A percentile compares a stretch with the other conserved stretches of the same genome.
phyloP scores from a whole-genome alignment of 495 filamentous ascomycete species.

The Xylaria grammica region DNA sequence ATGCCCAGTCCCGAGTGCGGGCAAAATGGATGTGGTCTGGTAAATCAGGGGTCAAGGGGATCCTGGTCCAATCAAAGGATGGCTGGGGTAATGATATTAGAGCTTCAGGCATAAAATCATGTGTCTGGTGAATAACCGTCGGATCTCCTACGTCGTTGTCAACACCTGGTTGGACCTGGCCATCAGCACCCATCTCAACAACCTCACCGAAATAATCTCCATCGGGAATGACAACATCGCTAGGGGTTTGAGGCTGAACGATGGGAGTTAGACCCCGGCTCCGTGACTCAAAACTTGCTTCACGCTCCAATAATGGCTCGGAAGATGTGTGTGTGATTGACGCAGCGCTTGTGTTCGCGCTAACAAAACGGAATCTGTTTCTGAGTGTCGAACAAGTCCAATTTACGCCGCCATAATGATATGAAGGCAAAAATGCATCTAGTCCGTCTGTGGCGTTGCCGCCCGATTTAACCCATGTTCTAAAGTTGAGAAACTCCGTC shows the following conservation, averaged over 20 bases:
- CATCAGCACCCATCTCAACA: slow-evolving; percentile 24
- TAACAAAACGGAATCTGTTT: slow-evolving; percentile 67
- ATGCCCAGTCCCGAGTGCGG: slow-evolving; percentile 67
- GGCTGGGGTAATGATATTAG: slow-evolving; percentile 33
- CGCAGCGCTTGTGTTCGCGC: slow-evolving; percentile 43
- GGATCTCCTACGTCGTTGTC: slow-evolving; percentile 24
- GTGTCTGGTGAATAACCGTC: slow-evolving; percentile 26
- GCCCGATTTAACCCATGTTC: slow-evolving; percentile 63
- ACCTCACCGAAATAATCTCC: slow-evolving; percentile 47
- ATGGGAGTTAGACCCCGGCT: slow-evolving; percentile 34
- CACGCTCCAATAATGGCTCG: slow-evolving; percentile 35
- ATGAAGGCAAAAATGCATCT: slow-evolving; percentile 53
- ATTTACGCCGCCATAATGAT: slow-evolving; percentile 59
- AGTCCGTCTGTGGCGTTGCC: slow-evolving; percentile 51
- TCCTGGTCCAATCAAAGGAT: slow-evolving; percentile 72
- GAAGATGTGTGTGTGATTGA: slow-evolving; percentile 41
- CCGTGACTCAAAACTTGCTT: slow-evolving; percentile 30
- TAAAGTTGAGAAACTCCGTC: slow-evolving; percentile 60
- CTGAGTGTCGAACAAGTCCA: slow-evolving; percentile 70
- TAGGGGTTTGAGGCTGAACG: slow-evolving; percentile 29
- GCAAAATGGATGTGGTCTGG: slow-evolving; percentile 70
- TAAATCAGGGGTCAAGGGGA: slow-evolving; percentile 61
- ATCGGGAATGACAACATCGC: slow-evolving; percentile 35
- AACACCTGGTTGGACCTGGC: slow-evolving; percentile 26
- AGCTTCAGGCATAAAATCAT: slow-evolving; percentile 34